phyloP scores from a whole-genome alignment of 306 rosid species.

The Vicia faba region DNA sequence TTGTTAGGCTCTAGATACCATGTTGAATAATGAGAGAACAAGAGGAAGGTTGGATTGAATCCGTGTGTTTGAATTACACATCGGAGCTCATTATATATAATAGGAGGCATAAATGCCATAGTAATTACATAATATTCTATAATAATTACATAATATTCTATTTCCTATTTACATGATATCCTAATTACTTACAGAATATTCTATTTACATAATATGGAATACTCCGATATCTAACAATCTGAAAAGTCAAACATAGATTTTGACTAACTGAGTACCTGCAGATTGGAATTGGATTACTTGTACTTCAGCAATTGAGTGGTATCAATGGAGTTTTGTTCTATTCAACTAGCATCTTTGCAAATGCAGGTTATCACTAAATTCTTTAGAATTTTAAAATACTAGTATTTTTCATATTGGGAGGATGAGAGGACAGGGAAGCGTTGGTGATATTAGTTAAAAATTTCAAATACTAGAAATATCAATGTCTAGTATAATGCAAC shows the following conservation, averaged over 20 bases:
- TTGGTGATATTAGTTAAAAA: constrained; percentile 16
- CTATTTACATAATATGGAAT: no score
- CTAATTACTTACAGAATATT: no score
- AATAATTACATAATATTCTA: no score
- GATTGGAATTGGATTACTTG: constrained; percentile 78
- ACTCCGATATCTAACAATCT: no score
- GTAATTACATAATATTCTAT: no score
- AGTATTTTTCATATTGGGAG: neutral
- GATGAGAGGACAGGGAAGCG: constrained; percentile 15
- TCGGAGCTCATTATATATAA: no score
- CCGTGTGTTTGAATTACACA: no score
- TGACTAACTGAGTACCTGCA: constrained; percentile 41
- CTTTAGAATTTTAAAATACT: neutral
- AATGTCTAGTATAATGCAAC: neutral
- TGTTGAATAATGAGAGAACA: no score
- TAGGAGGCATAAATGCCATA: no score
- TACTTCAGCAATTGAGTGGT: constrained; percentile 81
- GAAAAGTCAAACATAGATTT: constrained; percentile 31
- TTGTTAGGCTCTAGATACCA: no score
- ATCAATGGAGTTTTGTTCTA: constrained; percentile 84
- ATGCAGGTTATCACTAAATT: constrained; percentile 54
- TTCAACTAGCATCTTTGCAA: constrained; percentile 75
- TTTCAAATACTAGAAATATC: constrained; percentile 4
- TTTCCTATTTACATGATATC: no score
- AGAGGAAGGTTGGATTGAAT: no score